Conservation (phyloP, 1,284 basidiomycete species). For the Erythrobasidium hasegawianum region DNA sequence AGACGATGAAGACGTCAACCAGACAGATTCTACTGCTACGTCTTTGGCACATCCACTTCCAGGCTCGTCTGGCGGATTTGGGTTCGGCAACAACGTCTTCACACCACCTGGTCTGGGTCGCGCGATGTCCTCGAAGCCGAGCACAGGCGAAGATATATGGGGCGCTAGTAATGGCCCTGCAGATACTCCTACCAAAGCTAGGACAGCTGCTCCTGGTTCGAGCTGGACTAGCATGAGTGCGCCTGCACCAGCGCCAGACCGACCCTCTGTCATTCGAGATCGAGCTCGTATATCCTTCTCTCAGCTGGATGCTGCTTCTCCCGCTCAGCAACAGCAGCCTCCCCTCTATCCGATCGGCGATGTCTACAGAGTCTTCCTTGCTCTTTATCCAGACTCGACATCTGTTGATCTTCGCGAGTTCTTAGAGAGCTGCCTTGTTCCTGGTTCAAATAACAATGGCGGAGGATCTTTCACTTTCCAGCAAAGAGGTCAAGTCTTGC, state of each 20-base stretch:
- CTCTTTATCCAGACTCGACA: slow-evolving; percentile 40
- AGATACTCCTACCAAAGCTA: not conserved
- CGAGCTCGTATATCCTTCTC: slow-evolving; percentile 39
- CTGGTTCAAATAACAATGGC: slow-evolving; percentile 40
- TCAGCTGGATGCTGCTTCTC: slow-evolving; percentile 38
- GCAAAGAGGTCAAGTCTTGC: slow-evolving; percentile 22
- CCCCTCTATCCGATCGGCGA: slow-evolving; percentile 39
- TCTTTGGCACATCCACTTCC: not conserved
- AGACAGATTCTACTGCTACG: slow-evolving; percentile 1
- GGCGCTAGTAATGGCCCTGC: slow-evolving; percentile 29
- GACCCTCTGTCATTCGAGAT: slow-evolving; percentile 42
- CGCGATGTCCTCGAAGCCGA: slow-evolving; percentile 6
- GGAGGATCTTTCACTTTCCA: slow-evolving; percentile 41
- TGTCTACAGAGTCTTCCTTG: slow-evolving; percentile 39
- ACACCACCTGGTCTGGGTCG: slow-evolving; percentile 8
- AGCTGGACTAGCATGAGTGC: not conserved
- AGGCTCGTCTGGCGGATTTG: not conserved
- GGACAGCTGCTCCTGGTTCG: slow-evolving; percentile 5
- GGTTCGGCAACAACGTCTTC: slow-evolving; percentile 22
- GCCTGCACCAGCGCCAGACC: slow-evolving; percentile 38
- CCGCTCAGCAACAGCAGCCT: slow-evolving; percentile 21
- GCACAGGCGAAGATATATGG: slow-evolving; percentile 27
- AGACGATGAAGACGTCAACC: slow-evolving; percentile 17
- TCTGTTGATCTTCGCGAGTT: slow-evolving; percentile 41
- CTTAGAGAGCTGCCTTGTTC: slow-evolving; percentile 41